Percentiles rank a stretch among this genome's conserved stretches.
Evolutionary conservation across 2,329 filamentous ascomycete species (phyloP).

Genomic region (Tolypocladium tropicale): DNA sequence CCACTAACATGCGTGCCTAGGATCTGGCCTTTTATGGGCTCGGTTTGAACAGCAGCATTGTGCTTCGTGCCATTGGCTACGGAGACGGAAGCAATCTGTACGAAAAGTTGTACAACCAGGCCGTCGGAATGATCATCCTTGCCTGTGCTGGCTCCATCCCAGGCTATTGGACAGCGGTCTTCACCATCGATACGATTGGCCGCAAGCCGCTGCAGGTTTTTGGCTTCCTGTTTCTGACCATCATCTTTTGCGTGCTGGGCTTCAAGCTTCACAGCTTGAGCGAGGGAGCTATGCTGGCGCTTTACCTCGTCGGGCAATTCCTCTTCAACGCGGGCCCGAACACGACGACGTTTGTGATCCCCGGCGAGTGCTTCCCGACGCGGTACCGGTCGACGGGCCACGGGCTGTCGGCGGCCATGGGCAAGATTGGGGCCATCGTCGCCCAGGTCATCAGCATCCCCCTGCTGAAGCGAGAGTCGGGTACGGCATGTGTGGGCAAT

Average conservation of each 20-base stretch:
- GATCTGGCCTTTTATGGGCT: slow-evolving; percentile 62
- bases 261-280: slow-evolving; percentile 44
- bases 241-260: slow-evolving; percentile 52
- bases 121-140: slow-evolving; percentile 67
- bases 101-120: slow-evolving; percentile 58
- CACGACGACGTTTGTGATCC: slow-evolving; percentile 55
- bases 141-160: slow-evolving; percentile 69
- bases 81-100: slow-evolving; percentile 54
- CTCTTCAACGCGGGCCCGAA: slow-evolving; percentile 60
- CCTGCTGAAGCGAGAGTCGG: slow-evolving; percentile 46
- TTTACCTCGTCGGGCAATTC: slow-evolving; percentile 56
- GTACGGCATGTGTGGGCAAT: slow-evolving; percentile 35
- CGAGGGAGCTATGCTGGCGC: slow-evolving; percentile 39
- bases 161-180: slow-evolving; percentile 69
- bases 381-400: slow-evolving; percentile 53
- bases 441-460: slow-evolving; percentile 57
- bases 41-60: slow-evolving; percentile 63
- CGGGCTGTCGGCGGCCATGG: slow-evolving; percentile 54
- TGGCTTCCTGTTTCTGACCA: slow-evolving; percentile 50
- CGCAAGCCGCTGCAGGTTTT: slow-evolving; percentile 65
- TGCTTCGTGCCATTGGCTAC: slow-evolving; percentile 65
- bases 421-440: slow-evolving; percentile 58
- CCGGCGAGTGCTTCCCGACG: slow-evolving; percentile 55
- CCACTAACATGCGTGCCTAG: slow-evolving; percentile 18
- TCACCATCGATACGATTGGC: slow-evolving; percentile 63